Evolutionary conservation across 2,329 filamentous ascomycete species (phyloP).

Genomic region (Claviceps sorghi): DNA sequence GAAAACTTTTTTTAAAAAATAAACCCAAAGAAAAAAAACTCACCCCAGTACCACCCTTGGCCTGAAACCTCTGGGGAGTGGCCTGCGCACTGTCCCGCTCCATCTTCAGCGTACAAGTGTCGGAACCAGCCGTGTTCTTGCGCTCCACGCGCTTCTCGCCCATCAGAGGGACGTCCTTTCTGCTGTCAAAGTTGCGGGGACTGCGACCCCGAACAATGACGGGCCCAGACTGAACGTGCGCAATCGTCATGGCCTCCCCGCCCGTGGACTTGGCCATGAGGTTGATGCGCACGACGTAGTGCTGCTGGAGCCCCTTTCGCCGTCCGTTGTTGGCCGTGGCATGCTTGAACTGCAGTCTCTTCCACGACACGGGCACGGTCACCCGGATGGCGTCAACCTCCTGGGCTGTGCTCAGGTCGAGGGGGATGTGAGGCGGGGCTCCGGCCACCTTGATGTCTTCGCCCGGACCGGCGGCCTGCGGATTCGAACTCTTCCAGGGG

Average conservation of each 20-base stretch:
- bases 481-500: conserved; percentile 73
- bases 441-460: conserved; percentile 35
- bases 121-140: conserved; percentile 25
- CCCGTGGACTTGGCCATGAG: conserved; percentile 60
- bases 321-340: conserved; percentile 93
- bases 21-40: conserved; percentile 5
- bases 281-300: conserved; percentile 80
- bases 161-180: conserved; percentile 69
- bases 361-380: conserved; percentile 79
- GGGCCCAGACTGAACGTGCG: conserved; percentile 79
- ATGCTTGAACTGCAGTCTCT: conserved; percentile 86
- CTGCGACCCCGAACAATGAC: conserved; percentile 89
- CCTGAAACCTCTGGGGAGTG: conserved; percentile 17
- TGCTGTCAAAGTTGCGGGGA: conserved; percentile 83
- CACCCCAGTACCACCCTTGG: conserved; percentile 22
- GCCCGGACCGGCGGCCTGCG: conserved; percentile 27
- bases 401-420: conserved; percentile 43
- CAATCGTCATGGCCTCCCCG: conserved; percentile 56
- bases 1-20: no score
- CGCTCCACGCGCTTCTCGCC: conserved; percentile 33
- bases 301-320: conserved; percentile 85
- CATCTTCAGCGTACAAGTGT: conserved; percentile 18
- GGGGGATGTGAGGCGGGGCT: conserved; percentile 37
- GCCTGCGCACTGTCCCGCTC: conserved; percentile 19
- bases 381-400: conserved; percentile 68